Base-by-base conservation (phyloP, 192 early-diverging fungal genomes). In the Rhizophagus clarus region DNA sequence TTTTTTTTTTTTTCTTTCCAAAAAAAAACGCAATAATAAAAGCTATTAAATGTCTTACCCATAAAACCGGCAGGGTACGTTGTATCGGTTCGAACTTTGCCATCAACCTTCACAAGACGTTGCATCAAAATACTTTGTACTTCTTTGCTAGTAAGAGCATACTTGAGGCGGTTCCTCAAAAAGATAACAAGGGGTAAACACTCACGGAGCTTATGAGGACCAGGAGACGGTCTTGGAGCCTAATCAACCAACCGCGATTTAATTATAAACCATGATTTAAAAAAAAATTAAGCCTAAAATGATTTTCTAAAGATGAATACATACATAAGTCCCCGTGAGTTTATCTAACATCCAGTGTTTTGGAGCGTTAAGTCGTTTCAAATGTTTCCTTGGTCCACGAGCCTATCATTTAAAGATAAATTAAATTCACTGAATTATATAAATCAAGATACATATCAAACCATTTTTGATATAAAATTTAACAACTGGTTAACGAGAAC, bases 331-430 rank as follows among this genome's bases (percentile, higher is more conserved):
- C 85, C 98, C 98, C 88, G 97, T 96, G 81, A 99, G 94, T 89
- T 99, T 99, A 96, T 99, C 97, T 84, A 99, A 92, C 97, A 99
- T 98, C 98, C 98, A 99, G 93, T 99, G 97, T 93, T 96, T 96
- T 89, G 98, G 98, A 64, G 98, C 96, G 84, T 88, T 89, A 81
- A 99, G 93, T 83, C 98, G 96, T 95, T 99, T 99, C 93, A 99
- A 91, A 90, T 99, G 98, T 93, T 99, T 98, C 92, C 96, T 97
- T 77, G 96, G 97, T 88, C 98, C 98, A 83, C 98, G 95, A 88
- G 92, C 92, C 95, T 89, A 85, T 49, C 22, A 81, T 22, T 42
- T 28, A 75, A 11, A 64, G 40, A 63, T 76, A 80, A 42, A 62
- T 31, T 31, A 20, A 17, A 28, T 17, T 34, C 22, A 75, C 28